Evolutionary conservation across 257 asterid species (phyloP).

Genomic region (Lycium barbarum): DNA sequence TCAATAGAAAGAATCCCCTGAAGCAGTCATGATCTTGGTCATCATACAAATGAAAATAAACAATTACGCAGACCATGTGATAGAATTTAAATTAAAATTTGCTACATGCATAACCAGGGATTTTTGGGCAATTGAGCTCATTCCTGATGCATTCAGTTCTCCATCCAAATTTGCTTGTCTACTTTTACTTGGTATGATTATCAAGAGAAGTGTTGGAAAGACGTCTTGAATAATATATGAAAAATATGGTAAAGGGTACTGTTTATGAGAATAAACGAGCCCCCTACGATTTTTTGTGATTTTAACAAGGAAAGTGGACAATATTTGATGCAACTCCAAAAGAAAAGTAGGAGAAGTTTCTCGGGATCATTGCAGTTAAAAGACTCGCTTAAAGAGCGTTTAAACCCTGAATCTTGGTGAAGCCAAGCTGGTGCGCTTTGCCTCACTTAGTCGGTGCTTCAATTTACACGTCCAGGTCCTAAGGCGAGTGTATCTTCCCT

Average conservation of each 20-base stretch:
- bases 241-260: not conserved
- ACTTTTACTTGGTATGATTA: constrained; percentile 21
- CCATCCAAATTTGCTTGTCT: constrained; percentile 12
- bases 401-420: constrained; percentile 13
- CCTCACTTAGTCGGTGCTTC: not conserved
- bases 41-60: constrained; percentile 12
- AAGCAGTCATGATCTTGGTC: constrained; percentile 11
- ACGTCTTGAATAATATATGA: not conserved
- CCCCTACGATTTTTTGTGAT: not conserved
- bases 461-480: not conserved
- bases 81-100: not conserved
- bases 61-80: not conserved
- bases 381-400: not conserved
- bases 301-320: not conserved
- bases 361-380: not conserved
- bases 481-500: not conserved
- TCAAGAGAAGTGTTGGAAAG: constrained; percentile 1
- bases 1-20: constrained; percentile 6
- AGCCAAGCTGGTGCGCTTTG: not conserved
- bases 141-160: constrained; percentile 15
- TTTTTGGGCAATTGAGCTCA: not conserved
- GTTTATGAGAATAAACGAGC: not conserved
- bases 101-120: not conserved
- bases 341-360: not conserved
- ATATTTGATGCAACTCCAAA: not conserved